These are phyloP conservation scores for Scleromitrula shiraiana DNA, from an alignment of 2,329 filamentous ascomycete species.

Conservation along the genomic window DNA sequence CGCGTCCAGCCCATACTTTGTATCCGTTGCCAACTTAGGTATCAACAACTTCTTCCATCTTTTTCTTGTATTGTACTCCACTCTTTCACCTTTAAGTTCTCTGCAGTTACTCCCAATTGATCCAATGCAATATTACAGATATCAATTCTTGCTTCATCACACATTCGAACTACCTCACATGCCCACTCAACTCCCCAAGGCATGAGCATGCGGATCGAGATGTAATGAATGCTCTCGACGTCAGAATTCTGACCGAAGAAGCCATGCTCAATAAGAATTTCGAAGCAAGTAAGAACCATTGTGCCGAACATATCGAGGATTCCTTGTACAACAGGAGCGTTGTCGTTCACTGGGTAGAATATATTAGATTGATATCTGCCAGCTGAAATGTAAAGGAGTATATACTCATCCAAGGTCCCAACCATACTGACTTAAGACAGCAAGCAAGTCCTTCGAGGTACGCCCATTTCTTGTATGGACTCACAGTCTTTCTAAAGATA, in stretches of 20 bases:
- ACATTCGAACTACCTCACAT: constrained; percentile 35
- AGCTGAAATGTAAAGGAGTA: not conserved
- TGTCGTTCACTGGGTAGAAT: constrained; percentile 12
- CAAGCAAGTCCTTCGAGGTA: constrained; percentile 15
- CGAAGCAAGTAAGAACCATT: constrained; percentile 48
- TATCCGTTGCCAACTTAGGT: not conserved
- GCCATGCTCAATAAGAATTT: constrained; percentile 36
- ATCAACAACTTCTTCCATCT: constrained; percentile 1
- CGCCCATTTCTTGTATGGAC: constrained; percentile 18
- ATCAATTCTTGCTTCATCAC: constrained; percentile 15
- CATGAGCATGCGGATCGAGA: constrained; percentile 39
- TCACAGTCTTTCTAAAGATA: constrained; percentile 15
- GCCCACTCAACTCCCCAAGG: too few relatives aligned
- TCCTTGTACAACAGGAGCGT: constrained; percentile 10
- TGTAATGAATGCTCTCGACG: constrained; percentile 40
- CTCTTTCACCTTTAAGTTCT: constrained; percentile 3
- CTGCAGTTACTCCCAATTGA: constrained; percentile 11
- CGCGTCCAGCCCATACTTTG: not conserved
- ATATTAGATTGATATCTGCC: not conserved
- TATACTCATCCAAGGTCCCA: constrained; percentile 11
- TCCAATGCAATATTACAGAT: constrained; percentile 12
- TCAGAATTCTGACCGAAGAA: constrained; percentile 33
- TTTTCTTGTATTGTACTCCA: constrained; percentile 6
- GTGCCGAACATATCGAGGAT: constrained; percentile 46
- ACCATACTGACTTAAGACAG: constrained; percentile 10